Percentiles rank a stretch among this genome's conserved stretches.
phyloP scores from a whole-genome alignment of 345 rosid genomes.

The Sapria himalayana region DNA sequence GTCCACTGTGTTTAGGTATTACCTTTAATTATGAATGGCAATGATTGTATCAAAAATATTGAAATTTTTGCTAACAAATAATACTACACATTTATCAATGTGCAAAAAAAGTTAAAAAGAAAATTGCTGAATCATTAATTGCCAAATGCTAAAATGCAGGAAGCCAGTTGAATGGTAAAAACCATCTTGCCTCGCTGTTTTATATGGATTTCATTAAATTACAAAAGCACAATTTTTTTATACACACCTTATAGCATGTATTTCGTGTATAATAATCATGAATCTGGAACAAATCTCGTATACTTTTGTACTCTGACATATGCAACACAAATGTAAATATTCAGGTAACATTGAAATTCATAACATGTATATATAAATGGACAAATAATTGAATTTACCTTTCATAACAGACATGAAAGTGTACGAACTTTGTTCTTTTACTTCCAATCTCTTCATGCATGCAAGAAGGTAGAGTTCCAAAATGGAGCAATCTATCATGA shows the following conservation, averaged over 20 bases:
- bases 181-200: too few species aligned
- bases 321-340: conserved; percentile 2
- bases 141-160: too few species aligned
- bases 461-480: conserved; percentile 74
- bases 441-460: conserved; percentile 76
- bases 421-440: conserved; percentile 66
- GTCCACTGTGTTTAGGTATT: too few species aligned
- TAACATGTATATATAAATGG: neutral
- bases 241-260: conserved; percentile 59
- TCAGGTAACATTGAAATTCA: neutral
- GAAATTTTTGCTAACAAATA: too few species aligned
- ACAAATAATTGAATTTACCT: conserved; percentile 22
- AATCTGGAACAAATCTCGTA: conserved; percentile 59
- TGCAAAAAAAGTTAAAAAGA: too few species aligned
- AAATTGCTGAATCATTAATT: too few species aligned
- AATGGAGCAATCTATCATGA: conserved; percentile 61
- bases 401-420: conserved; percentile 69
- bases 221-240: too few species aligned
- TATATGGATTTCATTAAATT: too few species aligned
- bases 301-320: conserved; percentile 59
- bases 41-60: too few species aligned
- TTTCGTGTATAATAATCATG: conserved; percentile 45
- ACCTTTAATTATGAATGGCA: too few species aligned
- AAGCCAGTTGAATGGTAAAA: too few species aligned
- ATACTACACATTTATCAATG: too few species aligned